Conservation (phyloP, 2,329 filamentous ascomycete genomes). For the Xylariaceae sp. region DNA sequence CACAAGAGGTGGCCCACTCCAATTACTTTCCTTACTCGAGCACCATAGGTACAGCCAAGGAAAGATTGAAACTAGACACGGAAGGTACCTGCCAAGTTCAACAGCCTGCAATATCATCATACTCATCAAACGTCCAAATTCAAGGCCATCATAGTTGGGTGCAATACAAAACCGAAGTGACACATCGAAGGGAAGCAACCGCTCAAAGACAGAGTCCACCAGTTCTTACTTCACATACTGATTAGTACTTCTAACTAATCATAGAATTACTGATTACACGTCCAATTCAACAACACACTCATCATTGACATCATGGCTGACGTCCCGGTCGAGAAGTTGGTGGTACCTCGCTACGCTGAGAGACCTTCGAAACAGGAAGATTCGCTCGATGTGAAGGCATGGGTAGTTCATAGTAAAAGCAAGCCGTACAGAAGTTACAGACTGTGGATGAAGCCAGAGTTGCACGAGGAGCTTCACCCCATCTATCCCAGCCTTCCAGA, state of each 20-base stretch:
- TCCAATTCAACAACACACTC: background rate
- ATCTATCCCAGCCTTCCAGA: background rate
- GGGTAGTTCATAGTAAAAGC: background rate
- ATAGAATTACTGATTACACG: background rate
- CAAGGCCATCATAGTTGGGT: background rate
- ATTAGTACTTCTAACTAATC: background rate
- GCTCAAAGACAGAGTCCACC: background rate
- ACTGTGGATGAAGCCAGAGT: background rate
- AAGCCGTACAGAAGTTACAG: background rate
- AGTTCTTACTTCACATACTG: background rate
- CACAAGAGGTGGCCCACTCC: background rate
- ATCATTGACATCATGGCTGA: background rate
- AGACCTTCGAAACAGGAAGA: background rate
- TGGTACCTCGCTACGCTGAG: slow-evolving; percentile 2
- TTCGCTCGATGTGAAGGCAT: background rate
- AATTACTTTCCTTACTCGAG: background rate
- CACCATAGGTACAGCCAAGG: background rate
- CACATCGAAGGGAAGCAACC: background rate
- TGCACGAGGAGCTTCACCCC: background rate
- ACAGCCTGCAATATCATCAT: background rate
- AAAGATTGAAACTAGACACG: background rate
- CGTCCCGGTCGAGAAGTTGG: background rate
- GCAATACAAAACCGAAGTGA: background rate
- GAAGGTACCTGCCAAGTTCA: background rate
- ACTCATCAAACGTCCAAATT: background rate